Evolutionary conservation across 192 early-diverging fungal genomes (phyloP), one percentile per base, ranked within the genome.

Genomic region (Backusella mclennaniae): DNA sequence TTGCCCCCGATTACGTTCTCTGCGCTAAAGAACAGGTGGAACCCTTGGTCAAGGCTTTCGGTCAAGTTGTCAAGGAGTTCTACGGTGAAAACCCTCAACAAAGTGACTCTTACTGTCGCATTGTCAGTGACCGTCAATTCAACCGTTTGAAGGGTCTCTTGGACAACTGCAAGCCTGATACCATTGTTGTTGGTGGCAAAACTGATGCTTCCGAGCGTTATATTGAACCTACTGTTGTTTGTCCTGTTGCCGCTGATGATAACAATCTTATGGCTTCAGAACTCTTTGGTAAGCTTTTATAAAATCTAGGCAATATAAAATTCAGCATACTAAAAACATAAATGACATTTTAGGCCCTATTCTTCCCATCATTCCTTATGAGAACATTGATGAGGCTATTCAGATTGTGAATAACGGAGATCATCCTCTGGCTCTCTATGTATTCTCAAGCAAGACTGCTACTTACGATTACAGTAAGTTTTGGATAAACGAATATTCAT

Each of bases 1-100:
- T 98, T 68, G 90, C 92, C 21, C 93, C 94, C 36, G 97, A 98
- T 80, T 96, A 97, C 67, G 78, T 97, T 15, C 78, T 97, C 49
- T 84, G 92, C 39, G 87, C 90, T 44, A 83, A 86, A 39, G 85
- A 88, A 19, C 76, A 88, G 14, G 85, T 89, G 46, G 84, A 87
- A 59, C 75, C 77, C 38, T 88, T 98, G 73, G 71, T 93, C 31
- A 86, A 73, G 0, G 90, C 87, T 17, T 73, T 95, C 69, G 74
- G 77, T 31, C 77, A 85, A 5, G 78, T 83, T 0, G 31, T 90
- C 8, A 41, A 67, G 2, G 83, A 87, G 17, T 83, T 87, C 73
- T 93, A 80, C 53, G 87, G 89, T 71, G 35, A 52, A 15, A 82
- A 91, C 44, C 86, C 89, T 29, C 73, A 87, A 35, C 71, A 71